Evolutionary conservation across 108 stramenopile genomes (phyloP), one percentile per base, ranked within the genome.

Genomic region (Pinguiococcus pyrenoidosus): DNA sequence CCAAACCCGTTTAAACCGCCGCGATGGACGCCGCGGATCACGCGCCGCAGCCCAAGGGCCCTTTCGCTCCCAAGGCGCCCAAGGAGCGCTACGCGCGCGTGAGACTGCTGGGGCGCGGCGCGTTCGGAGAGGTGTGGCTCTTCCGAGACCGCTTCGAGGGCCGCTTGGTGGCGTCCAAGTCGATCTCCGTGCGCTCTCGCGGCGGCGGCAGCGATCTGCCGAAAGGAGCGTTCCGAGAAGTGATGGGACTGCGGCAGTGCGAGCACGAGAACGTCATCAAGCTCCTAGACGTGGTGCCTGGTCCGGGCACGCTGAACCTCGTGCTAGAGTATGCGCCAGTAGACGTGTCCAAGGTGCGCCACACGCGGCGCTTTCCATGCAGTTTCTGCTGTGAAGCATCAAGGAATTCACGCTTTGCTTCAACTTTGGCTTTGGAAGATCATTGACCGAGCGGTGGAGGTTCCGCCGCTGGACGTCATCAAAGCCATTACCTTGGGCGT

Each of bases 291-390:
- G 56, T 18, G 7, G 37, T 34, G 25, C 56, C 56, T 10, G 14
- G 45, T 33, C 46, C 27, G 18, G 32, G 12, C 8, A 6, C 44
- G 9, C 9, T 46, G 13, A 25, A 21, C 1, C 48, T 59, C 2
- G 57, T 59, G 14, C 46, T 59, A 24, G 57, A 59, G 38, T 59
- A 59, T 32, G 49, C 49, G 57, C 46, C 34, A 10, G 28, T 37
- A 24, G 46, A 59, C 24, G 38, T 59, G 12, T 47, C 42, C 2
- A 40, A 54, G 53, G 53, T 44, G n/a, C n/a, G n/a, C n/a, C n/a
- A n/a, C n/a, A n/a, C n/a, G n/a, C n/a, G n/a, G n/a, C n/a, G n/a
- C n/a, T n/a, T n/a, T n/a, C n/a, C n/a, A n/a, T n/a, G n/a, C n/a
- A n/a, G n/a, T n/a, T n/a, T n/a, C n/a, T n/a, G n/a, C n/a, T n/a